Base-by-base conservation (phyloP, 1,284 basidiomycete genomes). In the Malassezia psittaci region DNA sequence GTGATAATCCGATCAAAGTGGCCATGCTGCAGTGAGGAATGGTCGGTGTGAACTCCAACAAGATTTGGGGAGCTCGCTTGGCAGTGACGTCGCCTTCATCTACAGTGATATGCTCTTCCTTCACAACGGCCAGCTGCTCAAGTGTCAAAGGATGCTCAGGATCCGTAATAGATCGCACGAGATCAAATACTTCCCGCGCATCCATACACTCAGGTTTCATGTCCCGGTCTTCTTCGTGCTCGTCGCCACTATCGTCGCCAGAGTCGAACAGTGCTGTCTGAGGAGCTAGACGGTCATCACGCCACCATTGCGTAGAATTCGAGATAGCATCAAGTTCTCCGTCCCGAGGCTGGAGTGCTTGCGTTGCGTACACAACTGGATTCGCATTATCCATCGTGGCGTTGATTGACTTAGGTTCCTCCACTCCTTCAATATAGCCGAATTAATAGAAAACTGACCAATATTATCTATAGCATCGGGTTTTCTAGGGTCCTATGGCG, bases 1-100 rank as follows among this genome's bases (percentile, higher is more conserved):
- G 86, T 7, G 87, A 90, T 16, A 98, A 80, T 24, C 93, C 94
- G 54, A 99, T 98, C 44, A 98, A 79, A 2, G 91, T 96, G 3
- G 90, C 93, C 88, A 94, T 91, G 46, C 88, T 89, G 69, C 93
- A 99, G 73, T 98, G 93, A 5, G 94, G 94, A 29, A 96, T 91
- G 0, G 93, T 99, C 1, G 94, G 94, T 6, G 93, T 96, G 48
- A 74, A 75, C 15, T 71, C 70, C 47, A 75, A 62, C 32, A 83
- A 79, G 34, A 98, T 80, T 32, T 68, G 63, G 41, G 83, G 81
- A 3, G 68, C 54, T 12, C 52, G 54, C 37, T 67, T 57, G 5
- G 54, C 40, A 0, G 47, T 43, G 0, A 18, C 12, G 39, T 69
- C 64, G 48, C 65, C 68, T 40, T 70, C 61, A 9, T 79, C 78